A percentile compares a stretch with the other conserved stretches of the same genome.
Evolutionary conservation across 371 early-diverging fungal species (phyloP).

Genomic region (Massospora cicadina): DNA sequence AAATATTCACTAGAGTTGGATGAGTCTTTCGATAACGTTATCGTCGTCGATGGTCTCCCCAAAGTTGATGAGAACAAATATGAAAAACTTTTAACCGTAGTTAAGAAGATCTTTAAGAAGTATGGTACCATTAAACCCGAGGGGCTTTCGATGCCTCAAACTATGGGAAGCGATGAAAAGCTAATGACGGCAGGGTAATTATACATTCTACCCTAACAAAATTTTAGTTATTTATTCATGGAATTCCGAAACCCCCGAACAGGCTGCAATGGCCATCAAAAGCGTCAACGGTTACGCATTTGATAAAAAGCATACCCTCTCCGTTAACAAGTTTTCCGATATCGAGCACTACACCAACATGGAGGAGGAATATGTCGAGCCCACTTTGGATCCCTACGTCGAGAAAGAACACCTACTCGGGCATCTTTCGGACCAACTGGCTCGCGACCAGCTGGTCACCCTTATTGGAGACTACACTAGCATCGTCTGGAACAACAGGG

Average conservation of each 20-base stretch:
- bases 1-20: conserved; percentile 44
- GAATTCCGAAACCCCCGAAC: conserved; percentile 78
- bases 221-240: conserved; percentile 67
- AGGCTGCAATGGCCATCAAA: conserved; percentile 64
- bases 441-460: conserved; percentile 84
- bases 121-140: conserved; percentile 61
- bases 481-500: conserved; percentile 81
- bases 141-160: conserved; percentile 77
- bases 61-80: conserved; percentile 72
- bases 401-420: conserved; percentile 60
- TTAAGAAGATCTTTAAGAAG: conserved; percentile 65
- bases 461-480: conserved; percentile 65
- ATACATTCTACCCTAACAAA: background rate
- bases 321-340: conserved; percentile 78
- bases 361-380: conserved; percentile 54
- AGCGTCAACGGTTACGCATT: conserved; percentile 58
- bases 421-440: conserved; percentile 72
- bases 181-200: conserved; percentile 60
- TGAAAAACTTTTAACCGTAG: conserved; percentile 57
- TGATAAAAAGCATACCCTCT: conserved; percentile 64
- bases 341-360: conserved; percentile 62
- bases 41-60: conserved; percentile 86
- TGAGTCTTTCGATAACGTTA: conserved; percentile 61
- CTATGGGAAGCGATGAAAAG: conserved; percentile 39
- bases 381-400: conserved; percentile 30